Conservation (phyloP, 768 basidiomycete genomes). For the Lactifluus rugatus region DNA sequence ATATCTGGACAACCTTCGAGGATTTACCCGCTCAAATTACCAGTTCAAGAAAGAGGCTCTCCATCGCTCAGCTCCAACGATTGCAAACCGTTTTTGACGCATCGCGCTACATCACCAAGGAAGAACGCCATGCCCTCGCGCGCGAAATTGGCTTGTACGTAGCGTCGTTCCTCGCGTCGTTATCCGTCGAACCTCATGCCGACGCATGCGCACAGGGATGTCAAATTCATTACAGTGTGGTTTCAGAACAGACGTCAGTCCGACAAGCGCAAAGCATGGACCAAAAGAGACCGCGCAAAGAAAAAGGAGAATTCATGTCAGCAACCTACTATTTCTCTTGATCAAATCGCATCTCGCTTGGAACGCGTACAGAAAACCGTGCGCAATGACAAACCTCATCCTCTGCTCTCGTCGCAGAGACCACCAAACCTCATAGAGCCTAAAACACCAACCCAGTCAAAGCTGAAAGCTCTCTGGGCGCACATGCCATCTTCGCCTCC, state of each 20-base stretch:
- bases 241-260: conserved; percentile 20
- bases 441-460: neutral
- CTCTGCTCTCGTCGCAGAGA: conserved; percentile 16
- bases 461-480: conserved; percentile 23
- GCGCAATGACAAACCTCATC: neutral
- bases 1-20: neutral
- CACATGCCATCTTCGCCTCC: conserved; percentile 57
- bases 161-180: neutral
- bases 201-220: conserved; percentile 1
- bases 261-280: conserved; percentile 19
- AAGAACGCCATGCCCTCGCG: conserved; percentile 4
- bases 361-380: conserved; percentile 27
- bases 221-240: conserved; percentile 18
- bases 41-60: conserved; percentile 5
- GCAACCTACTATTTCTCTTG: conserved; percentile 33
- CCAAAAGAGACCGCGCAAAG: conserved; percentile 14
- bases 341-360: conserved; percentile 46
- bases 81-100: conserved; percentile 6
- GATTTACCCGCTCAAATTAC: neutral
- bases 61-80: conserved; percentile 7
- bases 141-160: conserved; percentile 7
- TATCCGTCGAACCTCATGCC: neutral
- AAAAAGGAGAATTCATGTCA: conserved; percentile 14
- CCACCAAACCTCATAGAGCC: conserved; percentile 1
- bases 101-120: conserved; percentile 8